Base-by-base conservation (phyloP, 208 protist genomes). In the Leishmania tarentolae region DNA sequence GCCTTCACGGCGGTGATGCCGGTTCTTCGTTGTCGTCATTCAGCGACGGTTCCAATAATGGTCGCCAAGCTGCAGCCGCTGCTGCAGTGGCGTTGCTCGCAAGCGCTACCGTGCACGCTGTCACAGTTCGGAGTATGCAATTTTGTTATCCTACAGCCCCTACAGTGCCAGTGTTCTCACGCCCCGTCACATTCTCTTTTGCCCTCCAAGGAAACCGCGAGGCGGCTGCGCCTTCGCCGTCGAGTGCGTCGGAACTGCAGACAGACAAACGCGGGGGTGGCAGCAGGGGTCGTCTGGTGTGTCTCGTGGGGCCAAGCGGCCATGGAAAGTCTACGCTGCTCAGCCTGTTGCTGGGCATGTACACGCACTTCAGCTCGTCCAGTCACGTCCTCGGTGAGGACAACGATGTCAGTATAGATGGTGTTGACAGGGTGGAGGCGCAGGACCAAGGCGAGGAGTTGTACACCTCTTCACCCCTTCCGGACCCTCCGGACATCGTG, bases 261-360 rank as follows among this genome's bases (percentile, higher is more conserved):
- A 57, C 7, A 4, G 42, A 42, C 5, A 24, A 9, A 42, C 40
- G 46, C 3, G 31, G 52, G n/a, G 46, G 46, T 11, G 84, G 74
- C 40, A 78, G 86, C 40, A 68, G 44, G 19, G 93, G 93, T 2
- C 81, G 81, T 52, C 82, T 96, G 31, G 86, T 96, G 61, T 92
- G 87, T 63, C 71, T 96, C 0, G 84, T 90, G 0, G 90, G 93
- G 3, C 82, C 84, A 6, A 95, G 91, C 69, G 93, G 93, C 8
- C 92, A 88, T 70, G 93, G 93, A 50, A 96, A 96, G 84, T 93
- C 88, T 46, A 96, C 93, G 21, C 79, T 95, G 59, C 83, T 96
- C n/a, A 88, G 86, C 9, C 83, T 96, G 53, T 75, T 96, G 52
- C 77, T 96, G 0, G 91, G 84, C 1, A 81, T 96, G 59, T 96